Percentiles rank a stretch among this genome's conserved stretches.
These are phyloP conservation scores for Saturnispora bothae DNA, from an alignment of 805 yeast species.

Conservation along the genomic window DNA sequence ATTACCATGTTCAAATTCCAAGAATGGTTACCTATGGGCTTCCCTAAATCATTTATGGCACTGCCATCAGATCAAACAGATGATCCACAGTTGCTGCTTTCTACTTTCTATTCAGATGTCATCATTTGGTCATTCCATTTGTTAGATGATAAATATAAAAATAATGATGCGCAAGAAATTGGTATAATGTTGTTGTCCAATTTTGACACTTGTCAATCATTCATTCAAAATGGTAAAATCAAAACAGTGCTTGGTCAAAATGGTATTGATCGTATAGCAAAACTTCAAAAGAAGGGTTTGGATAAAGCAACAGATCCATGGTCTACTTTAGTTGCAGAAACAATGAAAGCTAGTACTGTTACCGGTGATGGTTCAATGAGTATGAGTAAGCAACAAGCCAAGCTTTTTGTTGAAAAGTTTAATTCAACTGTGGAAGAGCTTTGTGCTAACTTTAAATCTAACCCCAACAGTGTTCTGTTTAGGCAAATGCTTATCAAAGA, in stretches of 20 bases:
- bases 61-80: conserved; percentile 23
- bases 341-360: conserved; percentile 73
- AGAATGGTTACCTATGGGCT: conserved; percentile 60
- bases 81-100: conserved; percentile 41
- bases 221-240: conserved; percentile 39
- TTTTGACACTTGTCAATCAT: conserved; percentile 62
- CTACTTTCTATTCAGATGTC: conserved; percentile 65
- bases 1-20: conserved; percentile 48
- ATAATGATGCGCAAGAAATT: conserved; percentile 34
- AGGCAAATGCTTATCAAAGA: conserved; percentile 58
- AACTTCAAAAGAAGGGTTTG: conserved; percentile 62
- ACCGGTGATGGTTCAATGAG: conserved; percentile 34
- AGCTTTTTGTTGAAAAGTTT: conserved; percentile 47
- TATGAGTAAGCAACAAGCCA: conserved; percentile 70
- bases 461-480: conserved; percentile 29
- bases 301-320: conserved; percentile 67
- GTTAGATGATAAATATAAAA: conserved; percentile 50
- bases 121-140: conserved; percentile 62
- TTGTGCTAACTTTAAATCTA: conserved; percentile 50
- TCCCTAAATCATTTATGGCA: conserved; percentile 48
- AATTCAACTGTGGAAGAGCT: conserved; percentile 77
- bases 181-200: conserved; percentile 69
- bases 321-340: conserved; percentile 65
- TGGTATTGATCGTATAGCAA: conserved; percentile 55
- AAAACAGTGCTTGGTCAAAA: conserved; percentile 42